A percentile compares a stretch with the other conserved stretches of the same genome.
Conservation (phyloP, 2,329 filamentous ascomycete species). For the Ophiobolus disseminans region DNA sequence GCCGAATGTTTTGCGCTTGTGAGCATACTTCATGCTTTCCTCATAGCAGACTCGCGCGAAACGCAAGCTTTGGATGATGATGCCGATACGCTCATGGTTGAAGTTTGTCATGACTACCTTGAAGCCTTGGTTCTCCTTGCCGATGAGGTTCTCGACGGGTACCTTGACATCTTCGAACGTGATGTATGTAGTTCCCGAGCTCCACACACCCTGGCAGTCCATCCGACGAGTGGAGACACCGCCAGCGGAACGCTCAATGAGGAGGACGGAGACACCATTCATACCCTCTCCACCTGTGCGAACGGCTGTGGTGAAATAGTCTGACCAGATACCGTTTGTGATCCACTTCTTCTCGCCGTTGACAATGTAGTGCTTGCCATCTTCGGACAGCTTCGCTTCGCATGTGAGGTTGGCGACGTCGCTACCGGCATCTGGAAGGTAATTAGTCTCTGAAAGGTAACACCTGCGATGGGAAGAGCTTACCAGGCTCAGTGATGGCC, state of each 20-base stretch:
- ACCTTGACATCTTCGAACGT: constrained; percentile 99
- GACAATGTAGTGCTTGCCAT: constrained; percentile 99
- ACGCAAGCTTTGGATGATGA: constrained; percentile 95
- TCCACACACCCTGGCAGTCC: constrained; percentile 94
- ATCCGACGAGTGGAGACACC: constrained; percentile 93
- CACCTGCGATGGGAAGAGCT: not conserved
- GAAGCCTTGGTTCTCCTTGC: constrained; percentile 98
- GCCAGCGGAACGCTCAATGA: constrained; percentile 76
- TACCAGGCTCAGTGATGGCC: constrained; percentile 84
- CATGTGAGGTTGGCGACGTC: constrained; percentile 96
- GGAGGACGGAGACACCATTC: constrained; percentile 88
- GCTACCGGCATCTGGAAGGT: constrained; percentile 77
- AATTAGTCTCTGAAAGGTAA: constrained; percentile 12
- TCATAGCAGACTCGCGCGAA: constrained; percentile 98
- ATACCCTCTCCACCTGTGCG: constrained; percentile 88
- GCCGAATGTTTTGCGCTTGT: constrained; percentile 96
- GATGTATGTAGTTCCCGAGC: constrained; percentile 92
- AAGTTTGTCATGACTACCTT: constrained; percentile 99
- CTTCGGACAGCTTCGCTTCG: constrained; percentile 91
- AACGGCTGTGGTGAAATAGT: constrained; percentile 98
- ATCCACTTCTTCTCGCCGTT: constrained; percentile 99
- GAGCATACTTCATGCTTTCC: constrained; percentile 93
- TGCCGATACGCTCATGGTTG: constrained; percentile 98
- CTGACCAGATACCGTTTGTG: constrained; percentile 94
- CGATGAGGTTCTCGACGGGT: constrained; percentile 96